phyloP scores from a whole-genome alignment of 139 green algal genomes.

The Auxenochlorella pyrenoidosa region DNA sequence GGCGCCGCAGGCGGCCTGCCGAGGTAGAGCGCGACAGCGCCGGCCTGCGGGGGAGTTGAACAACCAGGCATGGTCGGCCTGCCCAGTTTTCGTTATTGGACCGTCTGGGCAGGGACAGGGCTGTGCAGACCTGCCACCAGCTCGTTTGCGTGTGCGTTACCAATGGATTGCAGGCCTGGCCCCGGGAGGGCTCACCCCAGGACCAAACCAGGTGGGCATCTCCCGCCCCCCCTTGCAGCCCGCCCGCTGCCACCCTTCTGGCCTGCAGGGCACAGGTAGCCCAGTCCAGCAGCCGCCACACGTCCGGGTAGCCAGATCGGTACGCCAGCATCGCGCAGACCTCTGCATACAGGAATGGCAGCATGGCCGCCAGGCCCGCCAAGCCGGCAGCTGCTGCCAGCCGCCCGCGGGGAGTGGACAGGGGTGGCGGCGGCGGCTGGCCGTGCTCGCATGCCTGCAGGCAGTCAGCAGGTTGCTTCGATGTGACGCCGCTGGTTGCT shows the following conservation, averaged over 20 bases:
- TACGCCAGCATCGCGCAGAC: constrained; percentile 47
- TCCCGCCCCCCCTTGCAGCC: not conserved
- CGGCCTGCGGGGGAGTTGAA: not conserved
- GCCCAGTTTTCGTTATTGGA: too few relatives aligned
- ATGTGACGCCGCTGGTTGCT: too few relatives aligned
- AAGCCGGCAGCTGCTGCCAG: not conserved
- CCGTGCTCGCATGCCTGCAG: too few relatives aligned
- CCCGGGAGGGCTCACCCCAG: too few relatives aligned
- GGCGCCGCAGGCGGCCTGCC: not conserved
- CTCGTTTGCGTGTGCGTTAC: too few relatives aligned
- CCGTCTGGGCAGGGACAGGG: not conserved
- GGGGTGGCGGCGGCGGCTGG: not conserved
- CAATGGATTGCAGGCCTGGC: too few relatives aligned
- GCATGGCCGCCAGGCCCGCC: constrained; percentile 42
- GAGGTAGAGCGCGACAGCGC: not conserved
- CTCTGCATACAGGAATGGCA: constrained; percentile 62
- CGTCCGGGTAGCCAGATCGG: constrained; percentile 36
- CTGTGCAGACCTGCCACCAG: not conserved
- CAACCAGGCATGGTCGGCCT: not conserved
- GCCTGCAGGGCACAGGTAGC: constrained; percentile 57
- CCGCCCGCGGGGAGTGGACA: not conserved
- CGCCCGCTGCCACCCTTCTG: not conserved
- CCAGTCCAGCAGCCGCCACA: constrained; percentile 62
- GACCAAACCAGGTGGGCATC: not conserved
- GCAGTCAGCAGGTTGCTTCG: too few relatives aligned